Evolutionary conservation across 169 alveolate species (phyloP).

Genomic region (Plasmodium knowlesi): DNA sequence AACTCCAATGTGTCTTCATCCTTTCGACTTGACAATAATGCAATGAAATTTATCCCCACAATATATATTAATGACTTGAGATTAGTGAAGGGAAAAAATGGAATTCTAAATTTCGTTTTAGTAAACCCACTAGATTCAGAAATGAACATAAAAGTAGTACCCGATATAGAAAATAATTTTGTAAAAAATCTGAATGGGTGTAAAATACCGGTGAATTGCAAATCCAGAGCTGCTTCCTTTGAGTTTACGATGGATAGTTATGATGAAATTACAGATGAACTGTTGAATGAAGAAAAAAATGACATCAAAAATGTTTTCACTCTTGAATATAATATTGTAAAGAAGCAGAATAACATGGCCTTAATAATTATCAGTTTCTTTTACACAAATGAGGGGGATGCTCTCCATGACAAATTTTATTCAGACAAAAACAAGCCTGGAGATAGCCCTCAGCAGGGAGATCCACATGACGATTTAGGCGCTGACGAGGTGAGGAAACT

Average conservation of each 20-base stretch:
- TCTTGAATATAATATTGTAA: constrained; percentile 14
- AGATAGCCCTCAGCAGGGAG: background rate
- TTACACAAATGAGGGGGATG: constrained; percentile 5
- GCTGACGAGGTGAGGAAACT: constrained; percentile 14
- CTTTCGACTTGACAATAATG: constrained; percentile 35
- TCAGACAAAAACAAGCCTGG: background rate
- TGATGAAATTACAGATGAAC: constrained; percentile 60
- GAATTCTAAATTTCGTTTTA: constrained; percentile 48
- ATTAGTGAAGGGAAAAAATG: constrained; percentile 48
- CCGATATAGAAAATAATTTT: constrained; percentile 45
- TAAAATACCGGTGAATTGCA: constrained; percentile 35
- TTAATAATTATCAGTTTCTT: constrained; percentile 48
- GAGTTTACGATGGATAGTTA: constrained; percentile 43
- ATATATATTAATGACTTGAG: constrained; percentile 62
- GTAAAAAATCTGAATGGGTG: constrained; percentile 6
- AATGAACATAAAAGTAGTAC: constrained; percentile 65
- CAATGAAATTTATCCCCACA: constrained; percentile 47
- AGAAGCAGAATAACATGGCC: constrained; percentile 65
- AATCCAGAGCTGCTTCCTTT: constrained; percentile 4
- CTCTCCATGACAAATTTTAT: background rate
- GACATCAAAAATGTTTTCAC: constrained; percentile 21
- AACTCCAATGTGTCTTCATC: constrained; percentile 23
- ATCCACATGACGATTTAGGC: background rate
- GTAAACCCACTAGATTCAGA: constrained; percentile 53
- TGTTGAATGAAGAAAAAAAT: constrained; percentile 15